Evolutionary conservation across 306 rosid genomes (phyloP).

Genomic region (Castanea mollissima): DNA sequence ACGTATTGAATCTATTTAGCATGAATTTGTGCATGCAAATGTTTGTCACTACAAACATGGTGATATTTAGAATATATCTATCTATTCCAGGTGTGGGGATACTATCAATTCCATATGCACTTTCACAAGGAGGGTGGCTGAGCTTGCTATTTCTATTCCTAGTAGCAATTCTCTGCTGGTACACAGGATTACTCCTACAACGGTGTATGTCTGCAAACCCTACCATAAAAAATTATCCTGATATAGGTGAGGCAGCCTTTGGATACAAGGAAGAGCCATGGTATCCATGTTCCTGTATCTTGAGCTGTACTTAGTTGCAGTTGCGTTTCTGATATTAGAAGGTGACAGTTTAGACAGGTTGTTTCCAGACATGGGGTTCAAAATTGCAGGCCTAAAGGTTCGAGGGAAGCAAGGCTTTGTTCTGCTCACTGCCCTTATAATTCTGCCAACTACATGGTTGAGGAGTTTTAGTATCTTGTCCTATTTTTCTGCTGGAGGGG

Average conservation of each 20-base stretch:
- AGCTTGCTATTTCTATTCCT: conserved; percentile 44
- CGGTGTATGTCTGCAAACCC: conserved; percentile 55
- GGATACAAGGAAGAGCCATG: conserved; percentile 51
- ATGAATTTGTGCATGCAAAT: not conserved
- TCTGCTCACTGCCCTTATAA: conserved; percentile 39
- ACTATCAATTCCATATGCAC: conserved; percentile 71
- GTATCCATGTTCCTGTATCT: conserved; percentile 46
- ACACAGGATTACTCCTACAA: conserved; percentile 57
- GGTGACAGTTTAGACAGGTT: conserved; percentile 63
- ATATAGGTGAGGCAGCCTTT: conserved; percentile 62
- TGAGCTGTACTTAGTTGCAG: conserved; percentile 49
- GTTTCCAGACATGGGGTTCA: conserved; percentile 45
- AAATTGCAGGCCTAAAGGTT: conserved; percentile 28
- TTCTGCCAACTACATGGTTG: conserved; percentile 73
- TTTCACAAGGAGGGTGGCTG: conserved; percentile 78
- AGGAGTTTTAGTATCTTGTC: conserved; percentile 52
- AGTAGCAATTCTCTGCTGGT: conserved; percentile 54
- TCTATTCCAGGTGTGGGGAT: conserved; percentile 61
- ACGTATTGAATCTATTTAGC: not conserved
- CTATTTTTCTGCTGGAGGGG: conserved; percentile 65
- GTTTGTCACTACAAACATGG: too few species aligned
- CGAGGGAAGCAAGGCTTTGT: conserved; percentile 46
- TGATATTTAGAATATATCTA: not conserved
- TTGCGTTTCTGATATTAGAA: conserved; percentile 62
- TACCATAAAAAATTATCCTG: conserved; percentile 45